These are phyloP conservation scores for Potentilla sterilis DNA, from an alignment of 306 rosid genomes.

Conservation along the genomic window DNA sequence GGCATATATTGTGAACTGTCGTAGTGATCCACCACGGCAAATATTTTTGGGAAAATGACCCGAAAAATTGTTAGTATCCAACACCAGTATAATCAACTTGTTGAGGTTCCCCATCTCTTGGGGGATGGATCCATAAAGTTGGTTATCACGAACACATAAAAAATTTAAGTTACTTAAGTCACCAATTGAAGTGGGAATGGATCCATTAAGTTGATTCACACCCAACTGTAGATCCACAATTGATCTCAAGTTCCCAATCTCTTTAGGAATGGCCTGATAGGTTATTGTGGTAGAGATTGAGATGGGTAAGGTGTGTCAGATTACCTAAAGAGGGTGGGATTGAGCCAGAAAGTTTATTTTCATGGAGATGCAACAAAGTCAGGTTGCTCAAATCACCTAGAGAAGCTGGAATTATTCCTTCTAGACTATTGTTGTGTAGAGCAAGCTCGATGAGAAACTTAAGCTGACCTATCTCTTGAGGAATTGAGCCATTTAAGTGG, in stretches of 20 bases:
- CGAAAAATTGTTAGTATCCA: slow-evolving; percentile 34
- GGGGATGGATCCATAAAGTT: slow-evolving; percentile 32
- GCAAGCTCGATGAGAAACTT: not conserved
- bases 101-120: slow-evolving; percentile 8
- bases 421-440: slow-evolving; percentile 15
- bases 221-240: too few species aligned
- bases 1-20: slow-evolving; percentile 21
- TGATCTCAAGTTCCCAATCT: too few species aligned
- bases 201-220: too few species aligned
- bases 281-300: not conserved
- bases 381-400: not conserved
- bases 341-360: not conserved
- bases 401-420: slow-evolving; percentile 17
- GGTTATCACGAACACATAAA: slow-evolving; percentile 27
- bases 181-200: slow-evolving; percentile 21
- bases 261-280: too few species aligned
- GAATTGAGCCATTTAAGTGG: slow-evolving; percentile 19
- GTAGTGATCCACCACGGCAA: slow-evolving; percentile 6
- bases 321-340: not conserved
- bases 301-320: not conserved
- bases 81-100: not conserved
- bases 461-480: slow-evolving; percentile 20
- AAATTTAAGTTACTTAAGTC: slow-evolving; percentile 8
- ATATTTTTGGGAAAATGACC: slow-evolving; percentile 33
- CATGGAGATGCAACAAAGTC: not conserved